Percentiles rank a stretch among this genome's conserved stretches.
Conservation (phyloP, 73 alveolate genomes). For the Tetrahymena malaccensis region DNA sequence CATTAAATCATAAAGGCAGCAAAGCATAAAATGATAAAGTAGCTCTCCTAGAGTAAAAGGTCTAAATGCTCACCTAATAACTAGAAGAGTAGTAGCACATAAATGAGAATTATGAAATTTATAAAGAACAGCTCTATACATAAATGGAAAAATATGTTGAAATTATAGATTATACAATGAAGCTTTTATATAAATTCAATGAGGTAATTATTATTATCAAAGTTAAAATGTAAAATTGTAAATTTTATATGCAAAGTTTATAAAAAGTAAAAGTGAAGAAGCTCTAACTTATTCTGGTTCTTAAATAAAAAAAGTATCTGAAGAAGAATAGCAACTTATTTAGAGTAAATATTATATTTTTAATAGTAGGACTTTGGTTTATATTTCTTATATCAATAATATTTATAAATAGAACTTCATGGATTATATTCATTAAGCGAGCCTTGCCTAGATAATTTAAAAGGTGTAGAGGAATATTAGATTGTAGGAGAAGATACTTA, state of each 20-base stretch:
- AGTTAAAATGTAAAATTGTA: background rate
- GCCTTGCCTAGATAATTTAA: background rate
- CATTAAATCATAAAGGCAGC: background rate
- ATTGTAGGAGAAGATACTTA: background rate
- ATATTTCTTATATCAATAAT: background rate
- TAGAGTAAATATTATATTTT: background rate
- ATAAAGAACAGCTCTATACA: background rate
- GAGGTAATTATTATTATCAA: background rate
- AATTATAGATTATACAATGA: background rate
- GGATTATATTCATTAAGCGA: background rate
- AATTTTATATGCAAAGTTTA: background rate
- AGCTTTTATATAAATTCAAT: background rate
- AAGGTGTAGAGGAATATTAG: background rate
- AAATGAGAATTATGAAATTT: background rate
- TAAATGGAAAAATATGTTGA: background rate
- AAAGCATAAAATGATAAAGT: background rate
- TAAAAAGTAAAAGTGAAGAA: background rate
- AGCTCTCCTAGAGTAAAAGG: background rate
- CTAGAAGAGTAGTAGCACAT: background rate
- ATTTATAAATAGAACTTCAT: background rate
- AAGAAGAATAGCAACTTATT: background rate
- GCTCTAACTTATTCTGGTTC: background rate
- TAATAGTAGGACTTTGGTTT: background rate
- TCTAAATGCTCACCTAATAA: background rate
- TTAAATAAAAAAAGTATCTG: background rate